Evolutionary conservation across 2,329 filamentous ascomycete species (phyloP).

Genomic region (Metarhizium brunneum): DNA sequence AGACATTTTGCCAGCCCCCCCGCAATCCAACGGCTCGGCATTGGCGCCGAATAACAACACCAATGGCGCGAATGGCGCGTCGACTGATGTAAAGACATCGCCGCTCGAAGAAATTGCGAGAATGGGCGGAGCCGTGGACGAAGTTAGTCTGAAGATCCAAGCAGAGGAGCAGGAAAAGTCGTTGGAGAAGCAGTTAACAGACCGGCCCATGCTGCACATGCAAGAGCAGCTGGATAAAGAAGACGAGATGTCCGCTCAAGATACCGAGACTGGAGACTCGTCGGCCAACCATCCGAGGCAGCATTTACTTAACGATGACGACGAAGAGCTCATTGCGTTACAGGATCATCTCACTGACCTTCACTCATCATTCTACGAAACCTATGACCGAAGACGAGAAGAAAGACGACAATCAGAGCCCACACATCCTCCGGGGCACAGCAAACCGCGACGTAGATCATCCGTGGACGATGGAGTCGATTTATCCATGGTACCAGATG

Average conservation of each 20-base stretch:
- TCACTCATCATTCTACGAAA: conserved; percentile 72
- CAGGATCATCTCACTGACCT: conserved; percentile 67
- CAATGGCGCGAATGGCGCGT: conserved; percentile 1
- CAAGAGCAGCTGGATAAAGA: conserved; percentile 86
- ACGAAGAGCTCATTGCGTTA: conserved; percentile 70
- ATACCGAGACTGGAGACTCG: conserved; percentile 15
- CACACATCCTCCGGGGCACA: conserved; percentile 25
- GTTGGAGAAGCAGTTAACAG: conserved; percentile 79
- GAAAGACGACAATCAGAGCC: conserved; percentile 25
- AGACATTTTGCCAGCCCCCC: conserved; percentile 33
- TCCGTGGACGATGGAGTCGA: conserved; percentile 33
- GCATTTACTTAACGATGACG: conserved; percentile 78
- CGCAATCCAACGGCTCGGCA: conserved; percentile 16
- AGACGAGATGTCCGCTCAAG: conserved; percentile 32
- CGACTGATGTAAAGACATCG: conserved; percentile 19
- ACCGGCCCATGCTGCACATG: conserved; percentile 82
- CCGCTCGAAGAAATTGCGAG: conserved; percentile 68
- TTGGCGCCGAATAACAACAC: background rate
- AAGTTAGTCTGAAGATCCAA: conserved; percentile 61
- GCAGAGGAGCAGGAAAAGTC: conserved; percentile 78
- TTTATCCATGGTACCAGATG: conserved; percentile 61
- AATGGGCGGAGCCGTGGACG: conserved; percentile 64
- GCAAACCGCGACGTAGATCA: conserved; percentile 18
- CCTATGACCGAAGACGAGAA: conserved; percentile 55
- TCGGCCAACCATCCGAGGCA: conserved; percentile 43